A percentile compares a stretch with the other conserved stretches of the same genome.
Evolutionary conservation across 108 stramenopile genomes (phyloP).

Genomic region (Discostella stelligeroides): DNA sequence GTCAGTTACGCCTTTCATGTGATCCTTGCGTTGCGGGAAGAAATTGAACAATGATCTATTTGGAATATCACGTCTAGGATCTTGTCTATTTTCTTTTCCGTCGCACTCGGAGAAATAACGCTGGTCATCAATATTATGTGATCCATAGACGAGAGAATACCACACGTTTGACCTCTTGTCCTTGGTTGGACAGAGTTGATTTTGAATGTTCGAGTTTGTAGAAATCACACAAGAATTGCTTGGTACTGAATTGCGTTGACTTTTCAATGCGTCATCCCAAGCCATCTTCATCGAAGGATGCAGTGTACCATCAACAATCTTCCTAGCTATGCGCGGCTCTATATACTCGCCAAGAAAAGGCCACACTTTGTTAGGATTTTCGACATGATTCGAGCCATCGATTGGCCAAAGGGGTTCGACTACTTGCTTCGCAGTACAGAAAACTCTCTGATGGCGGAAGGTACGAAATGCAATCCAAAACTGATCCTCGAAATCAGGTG

Average conservation of each 20-base stretch:
- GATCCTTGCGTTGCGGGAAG: slow-evolving; percentile 31
- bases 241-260: background rate
- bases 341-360: slow-evolving; percentile 48
- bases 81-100: background rate
- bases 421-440: slow-evolving; percentile 45
- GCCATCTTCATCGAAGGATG: slow-evolving; percentile 51
- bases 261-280: slow-evolving; percentile 34
- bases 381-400: slow-evolving; percentile 25
- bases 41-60: slow-evolving; percentile 41
- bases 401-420: slow-evolving; percentile 51
- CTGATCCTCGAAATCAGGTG: slow-evolving; percentile 59
- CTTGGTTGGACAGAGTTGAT: background rate
- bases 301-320: slow-evolving; percentile 45
- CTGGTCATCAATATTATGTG: background rate
- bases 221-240: slow-evolving; percentile 15
- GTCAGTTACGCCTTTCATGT: background rate
- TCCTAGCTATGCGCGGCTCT: slow-evolving; percentile 29
- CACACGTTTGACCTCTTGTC: slow-evolving; percentile 23
- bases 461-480: slow-evolving; percentile 73
- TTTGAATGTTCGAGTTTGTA: background rate
- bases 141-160: slow-evolving; percentile 39
- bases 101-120: background rate
- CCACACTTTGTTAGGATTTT: slow-evolving; percentile 30
- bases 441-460: slow-evolving; percentile 83
- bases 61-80: too few species aligned